phyloP scores from a whole-genome alignment of 306 rosid genomes.

The Nissolia schottii region DNA sequence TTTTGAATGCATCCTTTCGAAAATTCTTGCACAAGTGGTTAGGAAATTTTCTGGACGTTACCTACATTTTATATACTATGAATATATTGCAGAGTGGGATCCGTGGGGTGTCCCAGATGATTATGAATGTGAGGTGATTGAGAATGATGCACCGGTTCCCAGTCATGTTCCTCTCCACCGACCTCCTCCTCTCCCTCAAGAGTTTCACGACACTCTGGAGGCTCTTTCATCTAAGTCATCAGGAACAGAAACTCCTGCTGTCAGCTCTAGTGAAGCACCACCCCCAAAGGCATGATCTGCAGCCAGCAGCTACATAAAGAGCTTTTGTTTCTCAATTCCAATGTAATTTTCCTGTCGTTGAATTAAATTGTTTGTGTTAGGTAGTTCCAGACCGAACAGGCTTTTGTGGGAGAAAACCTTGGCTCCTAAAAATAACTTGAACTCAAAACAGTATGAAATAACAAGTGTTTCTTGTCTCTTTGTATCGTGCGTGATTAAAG shows the following conservation, averaged over 20 bases:
- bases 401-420: not conserved
- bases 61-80: constrained; percentile 4
- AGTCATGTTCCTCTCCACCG: constrained; percentile 79
- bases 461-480: constrained; percentile 13
- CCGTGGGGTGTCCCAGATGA: constrained; percentile 94
- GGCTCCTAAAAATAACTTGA: constrained; percentile 14
- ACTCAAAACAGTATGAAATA: not conserved
- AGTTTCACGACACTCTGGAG: constrained; percentile 58
- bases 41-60: not conserved
- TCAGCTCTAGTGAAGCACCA: constrained; percentile 41
- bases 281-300: constrained; percentile 41
- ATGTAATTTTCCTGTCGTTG: not conserved
- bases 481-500: not conserved
- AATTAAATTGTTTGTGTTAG: constrained; percentile 8
- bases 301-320: not conserved
- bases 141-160: constrained; percentile 88
- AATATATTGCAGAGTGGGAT: constrained; percentile 67
- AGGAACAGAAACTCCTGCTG: constrained; percentile 30
- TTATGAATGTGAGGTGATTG: constrained; percentile 77
- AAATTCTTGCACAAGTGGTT: not conserved
- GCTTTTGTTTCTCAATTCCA: constrained; percentile 26
- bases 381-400: constrained; percentile 7
- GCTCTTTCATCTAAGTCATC: constrained; percentile 28
- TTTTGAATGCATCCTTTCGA: not conserved
- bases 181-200: constrained; percentile 79